Evolutionary conservation across 2,329 filamentous ascomycete species (phyloP).

Genomic region (Colletotrichum chrysophilum): DNA sequence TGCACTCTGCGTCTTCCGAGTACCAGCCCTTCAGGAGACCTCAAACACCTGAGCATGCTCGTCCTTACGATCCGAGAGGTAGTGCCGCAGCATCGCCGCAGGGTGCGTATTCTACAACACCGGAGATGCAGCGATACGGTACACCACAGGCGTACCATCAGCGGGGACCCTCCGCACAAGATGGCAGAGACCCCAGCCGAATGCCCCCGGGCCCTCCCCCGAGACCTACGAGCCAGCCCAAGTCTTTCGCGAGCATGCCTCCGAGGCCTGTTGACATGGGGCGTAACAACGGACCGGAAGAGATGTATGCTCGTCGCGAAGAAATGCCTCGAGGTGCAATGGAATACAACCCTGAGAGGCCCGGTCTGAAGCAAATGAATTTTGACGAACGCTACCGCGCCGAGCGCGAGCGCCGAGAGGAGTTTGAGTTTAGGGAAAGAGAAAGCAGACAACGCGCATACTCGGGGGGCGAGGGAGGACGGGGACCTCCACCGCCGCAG

Average conservation of each 20-base stretch:
- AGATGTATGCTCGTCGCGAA: slow-evolving; percentile 55
- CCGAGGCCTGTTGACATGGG: slow-evolving; percentile 53
- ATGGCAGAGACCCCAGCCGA: slow-evolving; percentile 44
- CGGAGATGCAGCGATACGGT: slow-evolving; percentile 62
- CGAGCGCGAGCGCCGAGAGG: slow-evolving; percentile 52
- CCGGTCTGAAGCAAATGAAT: slow-evolving; percentile 43
- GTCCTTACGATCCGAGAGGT: slow-evolving; percentile 56
- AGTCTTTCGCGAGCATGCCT: slow-evolving; percentile 49
- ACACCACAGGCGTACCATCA: slow-evolving; percentile 61
- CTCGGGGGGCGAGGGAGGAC: slow-evolving; percentile 51
- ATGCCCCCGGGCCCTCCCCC: slow-evolving; percentile 42
- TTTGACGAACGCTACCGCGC: slow-evolving; percentile 61
- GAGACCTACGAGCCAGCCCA: slow-evolving; percentile 57
- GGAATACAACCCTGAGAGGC: slow-evolving; percentile 61
- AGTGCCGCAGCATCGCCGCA: slow-evolving; percentile 54
- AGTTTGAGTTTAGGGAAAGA: slow-evolving; percentile 47
- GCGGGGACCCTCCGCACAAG: slow-evolving; percentile 55
- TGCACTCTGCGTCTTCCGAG: slow-evolving; percentile 61
- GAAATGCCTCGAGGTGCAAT: slow-evolving; percentile 41
- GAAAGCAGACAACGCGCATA: slow-evolving; percentile 53
- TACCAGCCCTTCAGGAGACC: slow-evolving; percentile 70
- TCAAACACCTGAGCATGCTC: slow-evolving; percentile 74
- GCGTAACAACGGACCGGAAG: slow-evolving; percentile 41
- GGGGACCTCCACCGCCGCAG: slow-evolving; percentile 49
- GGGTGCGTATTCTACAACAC: slow-evolving; percentile 58